A percentile compares a stretch with the other conserved stretches of the same genome.
These are phyloP conservation scores for Evansstolkia leycettana DNA, from an alignment of 495 filamentous ascomycete genomes.

Conservation along the genomic window DNA sequence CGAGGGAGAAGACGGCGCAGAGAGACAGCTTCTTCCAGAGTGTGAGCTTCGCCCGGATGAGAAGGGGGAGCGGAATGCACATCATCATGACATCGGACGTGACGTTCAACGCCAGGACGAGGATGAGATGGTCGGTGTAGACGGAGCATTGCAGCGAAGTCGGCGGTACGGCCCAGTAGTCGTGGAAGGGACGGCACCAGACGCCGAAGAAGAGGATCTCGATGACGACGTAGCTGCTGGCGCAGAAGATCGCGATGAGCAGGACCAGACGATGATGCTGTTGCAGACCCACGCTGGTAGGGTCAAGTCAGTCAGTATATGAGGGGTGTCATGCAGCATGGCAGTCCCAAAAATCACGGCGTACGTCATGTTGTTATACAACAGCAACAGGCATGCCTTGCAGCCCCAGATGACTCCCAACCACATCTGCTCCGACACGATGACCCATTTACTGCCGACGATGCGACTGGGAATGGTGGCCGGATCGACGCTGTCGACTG, in stretches of 20 bases:
- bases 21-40: constrained; percentile 34
- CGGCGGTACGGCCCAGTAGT: constrained; percentile 37
- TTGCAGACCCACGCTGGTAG: too few relatives aligned
- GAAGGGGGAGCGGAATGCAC: constrained; percentile 39
- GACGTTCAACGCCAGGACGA: constrained; percentile 44
- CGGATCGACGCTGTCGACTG: constrained; percentile 29
- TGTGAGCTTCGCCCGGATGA: constrained; percentile 33
- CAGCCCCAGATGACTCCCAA: constrained; percentile 35
- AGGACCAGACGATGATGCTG: constrained; percentile 37
- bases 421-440: constrained; percentile 31
- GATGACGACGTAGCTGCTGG: constrained; percentile 37
- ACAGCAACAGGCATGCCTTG: constrained; percentile 40
- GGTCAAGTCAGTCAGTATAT: too few relatives aligned
- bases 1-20: constrained; percentile 28
- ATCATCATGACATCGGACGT: constrained; percentile 45
- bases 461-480: constrained; percentile 31
- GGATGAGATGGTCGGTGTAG: constrained; percentile 37
- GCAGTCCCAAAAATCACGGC: too few relatives aligned
- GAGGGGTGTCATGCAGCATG: too few relatives aligned
- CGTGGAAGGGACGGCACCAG: constrained; percentile 43
- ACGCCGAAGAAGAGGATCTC: constrained; percentile 43
- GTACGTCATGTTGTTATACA: constrained; percentile 43
- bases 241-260: constrained; percentile 35
- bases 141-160: constrained; percentile 6
- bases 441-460: constrained; percentile 39